Evolutionary conservation across 306 rosid species (phyloP).

Genomic region (cucumber (Cucumis sativus)): Cucumber_9930_V3 NC_026658.2:1152001-1152500

Average conservation of each 20-base stretch:
- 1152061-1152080: slow-evolving; percentile 47
- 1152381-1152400: no score
- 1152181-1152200: slow-evolving; percentile 47
- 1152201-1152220: slow-evolving; percentile 8
- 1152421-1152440: no score
- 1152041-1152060: slow-evolving; percentile 32
- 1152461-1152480: no score
- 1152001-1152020: background rate
- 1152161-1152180: slow-evolving; percentile 32
- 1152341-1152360: background rate
- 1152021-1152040: slow-evolving; percentile 49
- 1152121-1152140: slow-evolving; percentile 59
- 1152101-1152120: slow-evolving; percentile 52
- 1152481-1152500: no score
- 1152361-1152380: no score
- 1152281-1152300: background rate
- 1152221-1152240: background rate
- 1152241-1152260: background rate
- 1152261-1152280: background rate
- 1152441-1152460: no score
- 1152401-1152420: no score
- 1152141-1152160: slow-evolving; percentile 45
- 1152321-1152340: background rate
- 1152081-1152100: slow-evolving; percentile 64
- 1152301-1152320: background rate